These are phyloP conservation scores for Fusarium coicis DNA, from an alignment of 2,329 filamentous ascomycete species.

Conservation along the genomic window DNA sequence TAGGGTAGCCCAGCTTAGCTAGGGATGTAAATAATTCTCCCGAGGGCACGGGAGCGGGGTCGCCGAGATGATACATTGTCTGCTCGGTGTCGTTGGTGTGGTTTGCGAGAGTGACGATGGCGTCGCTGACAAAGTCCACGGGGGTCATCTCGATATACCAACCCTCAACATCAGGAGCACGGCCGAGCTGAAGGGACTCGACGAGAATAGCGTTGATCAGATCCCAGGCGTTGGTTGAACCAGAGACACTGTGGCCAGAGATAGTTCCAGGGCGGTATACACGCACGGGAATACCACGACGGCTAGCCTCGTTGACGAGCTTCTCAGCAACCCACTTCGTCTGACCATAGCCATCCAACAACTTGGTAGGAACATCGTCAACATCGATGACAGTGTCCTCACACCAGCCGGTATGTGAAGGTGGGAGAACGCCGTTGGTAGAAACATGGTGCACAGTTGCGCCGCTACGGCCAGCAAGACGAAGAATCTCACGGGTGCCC, in stretches of 20 bases:
- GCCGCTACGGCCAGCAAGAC: conserved; percentile 72
- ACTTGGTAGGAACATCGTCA: conserved; percentile 74
- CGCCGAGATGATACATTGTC: conserved; percentile 78
- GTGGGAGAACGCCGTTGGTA: conserved; percentile 81
- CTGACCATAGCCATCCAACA: conserved; percentile 80
- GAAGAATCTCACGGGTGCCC: conserved; percentile 81
- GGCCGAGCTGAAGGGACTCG: conserved; percentile 79
- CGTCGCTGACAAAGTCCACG: conserved; percentile 81
- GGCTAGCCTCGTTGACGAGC: conserved; percentile 75
- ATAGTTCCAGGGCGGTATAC: conserved; percentile 82
- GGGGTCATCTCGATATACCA: conserved; percentile 89
- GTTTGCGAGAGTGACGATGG: conserved; percentile 76
- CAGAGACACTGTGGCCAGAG: conserved; percentile 79
- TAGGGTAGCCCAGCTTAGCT: conserved; percentile 75
- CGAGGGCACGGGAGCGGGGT: conserved; percentile 76
- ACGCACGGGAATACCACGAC: conserved; percentile 74
- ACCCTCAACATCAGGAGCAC: conserved; percentile 74
- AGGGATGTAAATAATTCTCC: conserved; percentile 73
- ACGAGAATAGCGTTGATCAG: conserved; percentile 80
- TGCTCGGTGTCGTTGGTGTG: conserved; percentile 70
- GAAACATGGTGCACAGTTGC: conserved; percentile 83
- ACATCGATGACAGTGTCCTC: conserved; percentile 75
- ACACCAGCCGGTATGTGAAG: conserved; percentile 75
- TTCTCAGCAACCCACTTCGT: conserved; percentile 86
- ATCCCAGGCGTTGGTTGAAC: conserved; percentile 82